Evolutionary conservation across 805 yeast genomes (phyloP), one percentile per base, ranked within the genome.

Genomic region (Grigorovia jiainica): DNA sequence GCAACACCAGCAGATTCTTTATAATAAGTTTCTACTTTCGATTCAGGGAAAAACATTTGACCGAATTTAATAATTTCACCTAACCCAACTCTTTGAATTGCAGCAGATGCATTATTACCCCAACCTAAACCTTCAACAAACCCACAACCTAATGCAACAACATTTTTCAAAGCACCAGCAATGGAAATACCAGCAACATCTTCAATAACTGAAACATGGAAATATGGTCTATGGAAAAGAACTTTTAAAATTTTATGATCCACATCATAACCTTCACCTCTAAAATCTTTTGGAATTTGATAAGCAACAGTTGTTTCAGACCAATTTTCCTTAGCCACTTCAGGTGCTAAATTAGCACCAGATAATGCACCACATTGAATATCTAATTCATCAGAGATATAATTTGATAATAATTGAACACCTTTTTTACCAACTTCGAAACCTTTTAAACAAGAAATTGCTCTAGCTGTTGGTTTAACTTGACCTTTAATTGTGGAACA

Each of bases 31-130:
- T 78, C 71, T 24, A 83, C 75, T 47, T 75, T 67, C 52, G 84
- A 78, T 47, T 73, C 77, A 33, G 81, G 89, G 79, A 78, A 92
- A 68, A 85, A 89, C 54, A 71, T 72, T 56, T 77, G 72, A 34
- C 95, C 92, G 64, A 92, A 92, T 60, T 76, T 75, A 63, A 89
- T 83, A 58, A 84, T 86, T 70, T 92, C 98, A 57, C 82, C 75
- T 50, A 92, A 68, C 38, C 98, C 98, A 52, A 90, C 82, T 69
- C 98, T 78, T 89, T 90, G 94, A 55, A 92, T 80, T 35, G 97
- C 98, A 43, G 97, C 82, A 66, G 90, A 87, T 50, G 98, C 97
- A 63, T 92, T 92, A 66, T 87, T 95, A 64, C 98, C 98, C 98
- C 98, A 92, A 49, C 95, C 95, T 49, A 85, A 74, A 54, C 98